A percentile compares a stretch with the other conserved stretches of the same genome.
phyloP scores from a whole-genome alignment of 495 filamentous ascomycete genomes.

The Symbiotaphrina buchneri region DNA sequence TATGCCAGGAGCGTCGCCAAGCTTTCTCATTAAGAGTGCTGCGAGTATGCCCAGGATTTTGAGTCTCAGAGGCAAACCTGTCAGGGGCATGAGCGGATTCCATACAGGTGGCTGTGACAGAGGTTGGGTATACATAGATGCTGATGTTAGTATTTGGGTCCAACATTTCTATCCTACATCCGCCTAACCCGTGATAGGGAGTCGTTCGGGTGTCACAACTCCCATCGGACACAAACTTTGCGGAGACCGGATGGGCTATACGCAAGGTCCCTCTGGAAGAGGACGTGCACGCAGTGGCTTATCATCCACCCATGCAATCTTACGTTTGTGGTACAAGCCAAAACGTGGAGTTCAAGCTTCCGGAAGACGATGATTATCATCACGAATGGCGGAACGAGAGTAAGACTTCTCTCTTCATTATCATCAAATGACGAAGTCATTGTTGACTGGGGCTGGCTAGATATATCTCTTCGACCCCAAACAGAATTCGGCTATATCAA shows the following conservation, averaged over 20 bases:
- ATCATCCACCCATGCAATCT: slow-evolving; percentile 46
- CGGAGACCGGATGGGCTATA: slow-evolving; percentile 44
- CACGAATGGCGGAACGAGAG: slow-evolving; percentile 59
- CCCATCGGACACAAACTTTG: slow-evolving; percentile 34
- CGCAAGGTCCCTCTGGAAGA: slow-evolving; percentile 43
- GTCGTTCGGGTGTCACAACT: slow-evolving; percentile 45
- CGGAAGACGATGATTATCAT: slow-evolving; percentile 63
- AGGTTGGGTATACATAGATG: slow-evolving; percentile 67
- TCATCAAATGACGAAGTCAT: slow-evolving; percentile 5
- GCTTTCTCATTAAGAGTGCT: slow-evolving; percentile 58
- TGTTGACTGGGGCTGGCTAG: slow-evolving; percentile 8
- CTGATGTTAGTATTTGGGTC: slow-evolving; percentile 14
- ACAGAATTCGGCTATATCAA: slow-evolving; percentile 46
- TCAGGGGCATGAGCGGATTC: slow-evolving; percentile 45
- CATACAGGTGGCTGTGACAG: slow-evolving; percentile 49
- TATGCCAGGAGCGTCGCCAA: slow-evolving; percentile 51
- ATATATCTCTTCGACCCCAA: slow-evolving; percentile 37
- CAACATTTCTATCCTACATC: background rate
- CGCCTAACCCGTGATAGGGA: slow-evolving; percentile 19
- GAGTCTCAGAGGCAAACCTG: slow-evolving; percentile 36
- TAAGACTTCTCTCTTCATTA: slow-evolving; percentile 2
- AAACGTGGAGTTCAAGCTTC: slow-evolving; percentile 49
- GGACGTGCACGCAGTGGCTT: slow-evolving; percentile 49
- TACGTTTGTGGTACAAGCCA: slow-evolving; percentile 57
- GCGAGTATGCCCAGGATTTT: slow-evolving; percentile 52